Evolutionary conservation across 352 stramenopile species (phyloP), one percentile per base, ranked within the genome.

Genomic region (Globisporangium abappressorium): DNA sequence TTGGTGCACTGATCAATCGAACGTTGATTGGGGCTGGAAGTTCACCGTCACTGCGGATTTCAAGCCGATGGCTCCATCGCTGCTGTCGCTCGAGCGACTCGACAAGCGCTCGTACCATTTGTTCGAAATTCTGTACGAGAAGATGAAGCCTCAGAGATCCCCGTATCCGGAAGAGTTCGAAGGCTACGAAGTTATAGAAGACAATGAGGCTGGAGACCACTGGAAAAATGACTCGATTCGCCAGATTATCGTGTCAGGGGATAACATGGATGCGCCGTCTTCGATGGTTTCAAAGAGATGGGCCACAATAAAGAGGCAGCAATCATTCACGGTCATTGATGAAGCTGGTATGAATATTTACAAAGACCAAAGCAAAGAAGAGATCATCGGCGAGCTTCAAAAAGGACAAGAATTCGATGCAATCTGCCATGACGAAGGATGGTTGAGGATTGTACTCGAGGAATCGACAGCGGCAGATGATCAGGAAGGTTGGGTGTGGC

Each of bases 21-120:
- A 96, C 68, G 88, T 93, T 30, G 91, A 97, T 28, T 98, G 92
- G 92, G 89, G 89, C 0, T 95, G 86, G 79, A 87, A 91, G 56
- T 93, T 95, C 54, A 90, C 77, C 8, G 84, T 95, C 0, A 76
- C 71, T 20, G 84, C 85, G 5, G 79, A 89, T 28, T 95, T 90
- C 71, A 62, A 77, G 11, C 70, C 77, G 1, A 68, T 84, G 11
- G 64, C 70, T 28, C 77, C 86, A 11, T 59, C 87, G 5, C 66
- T 85, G 20, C 73, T 91, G 36, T 73, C 62, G 11, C 54, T 91
- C 1, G 75, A 88, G 14, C 81, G 92, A 34, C 70, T 94, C 15
- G 74, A 93, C 46, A 77, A 78, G 43, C 77, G 81, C 24, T 77
- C 80, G 3, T 85, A 90, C 26, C 73, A 88, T 34, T 53, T 92